Percentiles rank a stretch among this genome's conserved stretches.
Evolutionary conservation across 176 grass and related monocot species (phyloP).

Genomic region (Elymus sibiricus): DNA sequence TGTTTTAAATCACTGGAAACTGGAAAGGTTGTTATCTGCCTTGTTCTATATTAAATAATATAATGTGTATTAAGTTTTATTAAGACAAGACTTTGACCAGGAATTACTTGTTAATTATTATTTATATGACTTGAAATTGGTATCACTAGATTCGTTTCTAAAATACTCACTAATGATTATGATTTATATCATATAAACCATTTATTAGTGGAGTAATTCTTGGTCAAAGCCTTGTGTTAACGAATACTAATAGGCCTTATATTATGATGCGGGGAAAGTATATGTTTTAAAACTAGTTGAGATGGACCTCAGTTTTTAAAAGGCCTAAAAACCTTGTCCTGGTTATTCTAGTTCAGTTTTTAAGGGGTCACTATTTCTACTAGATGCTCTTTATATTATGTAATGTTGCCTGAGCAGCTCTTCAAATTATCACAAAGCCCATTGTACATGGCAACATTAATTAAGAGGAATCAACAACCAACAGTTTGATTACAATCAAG

Average conservation of each 20-base stretch:
- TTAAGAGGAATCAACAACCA: not conserved
- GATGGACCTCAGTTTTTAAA: not conserved
- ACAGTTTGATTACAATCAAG: not conserved
- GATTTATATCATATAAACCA: not conserved
- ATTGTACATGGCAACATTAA: constrained; percentile 9
- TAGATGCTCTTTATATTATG: not conserved
- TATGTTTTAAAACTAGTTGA: not conserved
- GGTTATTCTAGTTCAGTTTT: not conserved
- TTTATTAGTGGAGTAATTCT: not conserved
- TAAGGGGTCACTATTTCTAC: not conserved
- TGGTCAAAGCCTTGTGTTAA: not conserved
- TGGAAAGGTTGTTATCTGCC: not conserved
- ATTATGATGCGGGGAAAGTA: no score
- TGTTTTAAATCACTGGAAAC: not conserved
- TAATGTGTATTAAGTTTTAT: no score
- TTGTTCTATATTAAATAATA: not conserved
- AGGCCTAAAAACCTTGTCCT: not conserved
- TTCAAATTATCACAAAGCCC: not conserved
- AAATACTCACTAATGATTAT: not conserved
- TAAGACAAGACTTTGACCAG: no score
- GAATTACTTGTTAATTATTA: no score
- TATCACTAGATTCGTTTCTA: not conserved
- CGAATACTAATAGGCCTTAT: no score
- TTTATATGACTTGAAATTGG: no score
- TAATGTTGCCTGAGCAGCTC: not conserved